Evolutionary conservation across 768 basidiomycete species (phyloP).

Genomic region (Lentinula detonsa): DNA sequence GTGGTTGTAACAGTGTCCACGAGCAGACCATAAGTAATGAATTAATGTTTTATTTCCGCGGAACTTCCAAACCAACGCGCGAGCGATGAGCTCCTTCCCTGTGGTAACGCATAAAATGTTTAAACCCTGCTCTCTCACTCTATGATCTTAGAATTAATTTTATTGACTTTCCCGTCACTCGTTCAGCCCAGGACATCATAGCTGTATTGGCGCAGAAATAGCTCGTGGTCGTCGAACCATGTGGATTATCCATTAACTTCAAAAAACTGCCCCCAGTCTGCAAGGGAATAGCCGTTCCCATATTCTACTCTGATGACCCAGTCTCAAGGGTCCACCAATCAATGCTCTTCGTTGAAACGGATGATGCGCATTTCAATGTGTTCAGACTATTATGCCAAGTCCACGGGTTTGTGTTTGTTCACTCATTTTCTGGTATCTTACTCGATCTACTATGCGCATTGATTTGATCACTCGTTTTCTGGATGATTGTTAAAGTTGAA

Average conservation of each 20-base stretch:
- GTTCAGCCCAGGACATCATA: neutral
- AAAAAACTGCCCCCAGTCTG: neutral
- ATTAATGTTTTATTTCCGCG: neutral
- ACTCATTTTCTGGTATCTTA: neutral
- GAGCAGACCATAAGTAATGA: neutral
- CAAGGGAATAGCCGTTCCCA: neutral
- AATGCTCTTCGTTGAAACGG: neutral
- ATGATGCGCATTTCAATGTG: neutral
- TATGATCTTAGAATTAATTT: no score
- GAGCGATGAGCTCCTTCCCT: no score
- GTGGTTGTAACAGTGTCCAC: neutral
- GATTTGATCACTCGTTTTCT: neutral
- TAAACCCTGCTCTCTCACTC: no score
- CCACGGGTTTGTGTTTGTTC: neutral
- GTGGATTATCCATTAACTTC: neutral
- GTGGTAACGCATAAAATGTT: no score
- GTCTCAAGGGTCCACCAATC: neutral
- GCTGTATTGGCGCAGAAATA: slow-evolving; percentile 1
- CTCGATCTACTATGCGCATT: neutral
- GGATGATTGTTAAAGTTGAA: neutral
- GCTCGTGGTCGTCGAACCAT: neutral
- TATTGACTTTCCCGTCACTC: no score
- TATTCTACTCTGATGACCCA: neutral
- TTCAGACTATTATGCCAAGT: neutral
- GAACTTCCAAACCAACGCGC: neutral